Conservation (phyloP, 805 yeast species). For the Sporopachydermia lactativora region DNA sequence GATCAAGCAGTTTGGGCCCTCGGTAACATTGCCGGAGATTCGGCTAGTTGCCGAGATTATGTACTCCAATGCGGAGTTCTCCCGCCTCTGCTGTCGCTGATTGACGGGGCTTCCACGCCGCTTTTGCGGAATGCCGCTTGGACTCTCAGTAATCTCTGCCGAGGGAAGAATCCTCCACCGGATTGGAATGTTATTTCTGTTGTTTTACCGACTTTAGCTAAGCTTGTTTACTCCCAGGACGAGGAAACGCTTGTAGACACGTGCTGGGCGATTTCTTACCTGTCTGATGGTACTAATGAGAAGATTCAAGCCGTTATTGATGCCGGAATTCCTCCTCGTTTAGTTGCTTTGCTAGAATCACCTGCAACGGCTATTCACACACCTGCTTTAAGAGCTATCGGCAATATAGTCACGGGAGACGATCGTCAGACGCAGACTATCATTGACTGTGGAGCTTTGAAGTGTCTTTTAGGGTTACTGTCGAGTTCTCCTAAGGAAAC, state of each 20-base stretch:
- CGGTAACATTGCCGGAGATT: conserved; percentile 98
- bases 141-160: conserved; percentile 92
- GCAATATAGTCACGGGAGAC: conserved; percentile 95
- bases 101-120: conserved; percentile 62
- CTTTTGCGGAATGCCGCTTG: conserved; percentile 93
- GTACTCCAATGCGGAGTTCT: conserved; percentile 79
- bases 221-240: conserved; percentile 80
- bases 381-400: conserved; percentile 94
- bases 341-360: conserved; percentile 81
- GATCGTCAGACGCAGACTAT: conserved; percentile 93
- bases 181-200: conserved; percentile 80
- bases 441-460: conserved; percentile 82
- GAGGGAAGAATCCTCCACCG: conserved; percentile 95
- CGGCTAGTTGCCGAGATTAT: conserved; percentile 77
- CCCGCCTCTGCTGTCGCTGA: conserved; percentile 70
- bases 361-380: conserved; percentile 82
- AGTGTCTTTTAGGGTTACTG: conserved; percentile 69
- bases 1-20: conserved; percentile 99
- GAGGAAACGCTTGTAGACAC: conserved; percentile 93
- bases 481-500: conserved; percentile 81
- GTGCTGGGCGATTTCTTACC: conserved; percentile 95
- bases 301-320: conserved; percentile 96
- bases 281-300: conserved; percentile 84
- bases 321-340: conserved; percentile 86
- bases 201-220: conserved; percentile 85